These are phyloP conservation scores for Nigrospora osmanthi DNA, from an alignment of 2,329 filamentous ascomycete genomes.

Conservation along the genomic window DNA sequence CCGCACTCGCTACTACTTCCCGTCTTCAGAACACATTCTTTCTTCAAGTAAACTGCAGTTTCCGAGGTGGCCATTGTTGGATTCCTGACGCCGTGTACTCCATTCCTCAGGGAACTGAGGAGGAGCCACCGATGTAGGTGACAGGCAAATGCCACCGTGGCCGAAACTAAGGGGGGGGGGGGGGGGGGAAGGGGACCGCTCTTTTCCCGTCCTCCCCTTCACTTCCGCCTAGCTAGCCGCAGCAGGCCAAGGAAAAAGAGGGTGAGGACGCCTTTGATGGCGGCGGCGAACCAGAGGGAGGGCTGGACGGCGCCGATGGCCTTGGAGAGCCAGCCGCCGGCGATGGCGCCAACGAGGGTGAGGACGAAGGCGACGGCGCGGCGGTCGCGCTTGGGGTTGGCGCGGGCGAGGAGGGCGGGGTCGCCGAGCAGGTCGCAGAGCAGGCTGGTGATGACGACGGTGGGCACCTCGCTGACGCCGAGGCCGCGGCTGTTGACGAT, in stretches of 20 bases:
- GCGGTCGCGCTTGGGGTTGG: slow-evolving; percentile 43
- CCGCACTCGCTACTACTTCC: too few relatives aligned
- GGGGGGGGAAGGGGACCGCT: too few relatives aligned
- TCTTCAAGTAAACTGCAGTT: too few relatives aligned
- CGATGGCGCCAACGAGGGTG: slow-evolving; percentile 32
- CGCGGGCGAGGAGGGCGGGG: slow-evolving; percentile 34
- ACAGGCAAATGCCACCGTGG: too few relatives aligned
- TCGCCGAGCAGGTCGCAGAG: slow-evolving; percentile 48
- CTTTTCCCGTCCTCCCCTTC: too few relatives aligned
- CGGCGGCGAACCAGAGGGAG: slow-evolving; percentile 36
- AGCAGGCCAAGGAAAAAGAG: slow-evolving; percentile 19
- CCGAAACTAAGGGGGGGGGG: too few relatives aligned
- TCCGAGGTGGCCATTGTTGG: too few relatives aligned
- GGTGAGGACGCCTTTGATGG: slow-evolving; percentile 32
- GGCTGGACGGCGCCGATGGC: slow-evolving; percentile 30
- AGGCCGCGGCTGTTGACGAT: slow-evolving; percentile 43
- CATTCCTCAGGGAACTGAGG: too few relatives aligned
- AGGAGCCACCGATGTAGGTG: too few relatives aligned
- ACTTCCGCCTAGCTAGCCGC: background rate
- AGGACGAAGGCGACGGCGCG: slow-evolving; percentile 34
- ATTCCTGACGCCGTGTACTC: too few relatives aligned
- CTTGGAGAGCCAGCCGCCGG: slow-evolving; percentile 38
- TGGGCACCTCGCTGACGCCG: slow-evolving; percentile 46
- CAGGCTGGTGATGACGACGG: slow-evolving; percentile 45
- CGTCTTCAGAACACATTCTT: too few relatives aligned